phyloP scores from a whole-genome alignment of 768 basidiomycete genomes.

The Melanogaster broomeanus region DNA sequence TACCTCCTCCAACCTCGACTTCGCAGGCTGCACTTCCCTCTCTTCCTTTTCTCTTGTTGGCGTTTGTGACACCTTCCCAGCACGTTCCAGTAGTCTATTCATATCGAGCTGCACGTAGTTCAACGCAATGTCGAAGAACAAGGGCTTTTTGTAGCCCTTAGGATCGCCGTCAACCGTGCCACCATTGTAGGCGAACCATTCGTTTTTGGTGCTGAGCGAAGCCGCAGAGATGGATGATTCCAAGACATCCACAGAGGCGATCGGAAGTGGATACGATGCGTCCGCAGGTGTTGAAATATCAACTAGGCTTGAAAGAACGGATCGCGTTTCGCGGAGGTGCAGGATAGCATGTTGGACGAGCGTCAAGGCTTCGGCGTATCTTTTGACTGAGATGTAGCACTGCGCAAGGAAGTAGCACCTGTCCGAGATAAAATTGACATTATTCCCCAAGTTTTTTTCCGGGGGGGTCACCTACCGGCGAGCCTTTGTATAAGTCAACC shows the following conservation, averaged over 20 bases:
- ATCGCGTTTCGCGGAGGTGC: constrained; percentile 71
- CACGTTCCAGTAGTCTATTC: constrained; percentile 69
- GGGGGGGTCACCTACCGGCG: constrained; percentile 53
- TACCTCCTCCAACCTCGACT: constrained; percentile 59
- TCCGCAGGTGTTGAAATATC: constrained; percentile 41
- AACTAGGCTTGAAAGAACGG: constrained; percentile 49
- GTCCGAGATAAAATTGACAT: constrained; percentile 2
- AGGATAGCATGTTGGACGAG: constrained; percentile 72
- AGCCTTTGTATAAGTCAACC: constrained; percentile 73
- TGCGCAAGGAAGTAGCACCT: constrained; percentile 79
- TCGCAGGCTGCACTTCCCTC: constrained; percentile 33
- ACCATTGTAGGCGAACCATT: constrained; percentile 81
- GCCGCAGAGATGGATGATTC: constrained; percentile 52
- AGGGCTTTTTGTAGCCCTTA: constrained; percentile 70
- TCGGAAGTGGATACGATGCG: constrained; percentile 55
- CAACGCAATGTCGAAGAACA: constrained; percentile 93
- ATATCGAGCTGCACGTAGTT: constrained; percentile 90
- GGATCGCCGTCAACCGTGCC: constrained; percentile 49
- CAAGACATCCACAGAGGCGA: constrained; percentile 47
- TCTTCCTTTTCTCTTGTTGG: constrained; percentile 15
- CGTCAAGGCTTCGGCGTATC: constrained; percentile 70
- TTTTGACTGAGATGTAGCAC: constrained; percentile 69
- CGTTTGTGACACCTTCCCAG: constrained; percentile 52
- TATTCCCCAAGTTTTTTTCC: background rate
- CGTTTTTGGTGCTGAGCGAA: constrained; percentile 57